phyloP scores from a whole-genome alignment of 495 filamentous ascomycete species.

The Usnea hakonensis region DNA sequence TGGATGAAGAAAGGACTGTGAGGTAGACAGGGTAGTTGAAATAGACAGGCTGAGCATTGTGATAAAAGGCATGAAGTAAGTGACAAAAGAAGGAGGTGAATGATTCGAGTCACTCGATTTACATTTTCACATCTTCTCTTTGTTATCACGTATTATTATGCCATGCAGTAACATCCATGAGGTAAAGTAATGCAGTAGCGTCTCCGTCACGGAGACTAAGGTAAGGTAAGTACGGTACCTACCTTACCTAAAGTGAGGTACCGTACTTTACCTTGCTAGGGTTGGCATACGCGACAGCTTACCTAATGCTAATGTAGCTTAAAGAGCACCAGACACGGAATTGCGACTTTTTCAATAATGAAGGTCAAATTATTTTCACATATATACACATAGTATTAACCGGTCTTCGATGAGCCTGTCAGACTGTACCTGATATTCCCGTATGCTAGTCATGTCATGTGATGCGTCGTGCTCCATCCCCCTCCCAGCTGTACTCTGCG shows the following conservation, averaged over 20 bases:
- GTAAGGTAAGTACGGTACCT: not conserved
- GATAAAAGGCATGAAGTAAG: not conserved
- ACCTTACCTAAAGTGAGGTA: not conserved
- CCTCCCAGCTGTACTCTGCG: not conserved
- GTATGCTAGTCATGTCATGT: too few species aligned
- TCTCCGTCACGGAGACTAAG: not conserved
- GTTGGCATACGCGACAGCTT: too few species aligned
- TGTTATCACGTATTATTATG: not conserved
- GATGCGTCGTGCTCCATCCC: constrained; percentile 5
- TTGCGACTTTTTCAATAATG: too few species aligned
- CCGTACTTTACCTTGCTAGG: too few species aligned
- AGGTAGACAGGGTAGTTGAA: not conserved
- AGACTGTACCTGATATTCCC: too few species aligned
- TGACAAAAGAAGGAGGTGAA: not conserved
- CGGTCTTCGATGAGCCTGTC: too few species aligned
- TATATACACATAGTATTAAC: too few species aligned
- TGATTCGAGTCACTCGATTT: not conserved
- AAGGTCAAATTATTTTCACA: too few species aligned
- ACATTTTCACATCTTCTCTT: not conserved
- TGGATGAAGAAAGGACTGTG: not conserved
- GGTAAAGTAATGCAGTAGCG: not conserved
- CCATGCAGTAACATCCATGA: too few species aligned
- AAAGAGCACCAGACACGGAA: too few species aligned
- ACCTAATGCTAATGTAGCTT: too few species aligned
- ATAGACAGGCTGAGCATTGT: not conserved